These are phyloP conservation scores for Ceratocystis colombiana DNA, from an alignment of 2,329 filamentous ascomycete genomes.

Conservation along the genomic window DNA sequence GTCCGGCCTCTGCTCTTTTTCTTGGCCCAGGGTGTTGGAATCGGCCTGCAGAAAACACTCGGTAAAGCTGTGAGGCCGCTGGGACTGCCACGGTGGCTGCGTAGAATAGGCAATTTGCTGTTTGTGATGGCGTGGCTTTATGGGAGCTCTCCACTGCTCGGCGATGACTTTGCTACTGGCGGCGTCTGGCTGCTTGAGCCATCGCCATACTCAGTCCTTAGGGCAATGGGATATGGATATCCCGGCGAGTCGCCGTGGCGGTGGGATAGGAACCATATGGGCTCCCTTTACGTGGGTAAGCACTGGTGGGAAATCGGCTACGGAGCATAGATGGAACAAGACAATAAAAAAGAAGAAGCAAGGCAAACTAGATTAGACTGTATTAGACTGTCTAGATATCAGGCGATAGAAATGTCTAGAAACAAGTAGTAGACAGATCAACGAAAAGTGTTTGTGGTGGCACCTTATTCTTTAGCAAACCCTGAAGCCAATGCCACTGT, in stretches of 20 bases:
- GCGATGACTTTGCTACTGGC: slow-evolving; percentile 63
- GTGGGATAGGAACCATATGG: slow-evolving; percentile 47
- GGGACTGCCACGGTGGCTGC: slow-evolving; percentile 37
- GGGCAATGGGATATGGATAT: slow-evolving; percentile 54
- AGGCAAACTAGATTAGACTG: neutral
- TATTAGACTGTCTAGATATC: neutral
- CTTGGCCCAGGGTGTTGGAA: slow-evolving; percentile 54
- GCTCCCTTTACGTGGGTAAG: slow-evolving; percentile 47
- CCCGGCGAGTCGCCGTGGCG: slow-evolving; percentile 56
- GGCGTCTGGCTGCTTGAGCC: slow-evolving; percentile 77
- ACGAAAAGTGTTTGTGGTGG: neutral
- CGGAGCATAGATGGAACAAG: slow-evolving; percentile 24
- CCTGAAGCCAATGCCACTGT: slow-evolving; percentile 14
- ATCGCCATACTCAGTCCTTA: slow-evolving; percentile 62
- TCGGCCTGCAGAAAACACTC: slow-evolving; percentile 47
- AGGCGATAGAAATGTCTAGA: neutral
- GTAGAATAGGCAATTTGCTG: slow-evolving; percentile 48
- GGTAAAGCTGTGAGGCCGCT: slow-evolving; percentile 24
- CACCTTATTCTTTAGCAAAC: neutral
- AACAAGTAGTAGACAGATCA: neutral
- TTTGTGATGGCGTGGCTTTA: slow-evolving; percentile 60
- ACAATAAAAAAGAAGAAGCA: neutral
- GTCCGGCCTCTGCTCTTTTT: slow-evolving; percentile 60
- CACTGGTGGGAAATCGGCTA: slow-evolving; percentile 51
- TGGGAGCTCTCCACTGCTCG: slow-evolving; percentile 52